A percentile compares a stretch with the other conserved stretches of the same genome.
Conservation (phyloP, 768 basidiomycete genomes). For the Tylopilus balloui region DNA sequence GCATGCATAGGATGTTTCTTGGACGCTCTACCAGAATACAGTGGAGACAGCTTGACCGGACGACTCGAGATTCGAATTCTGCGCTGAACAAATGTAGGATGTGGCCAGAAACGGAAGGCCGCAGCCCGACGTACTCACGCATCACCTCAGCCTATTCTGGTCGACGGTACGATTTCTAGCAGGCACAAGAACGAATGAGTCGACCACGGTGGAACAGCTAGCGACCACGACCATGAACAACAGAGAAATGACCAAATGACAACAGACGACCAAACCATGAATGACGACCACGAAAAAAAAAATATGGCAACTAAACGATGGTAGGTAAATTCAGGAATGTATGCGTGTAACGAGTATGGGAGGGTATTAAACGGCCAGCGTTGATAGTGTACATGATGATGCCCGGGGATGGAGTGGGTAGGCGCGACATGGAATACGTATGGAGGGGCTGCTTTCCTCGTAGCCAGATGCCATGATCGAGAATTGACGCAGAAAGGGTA, state of each 20-base stretch:
- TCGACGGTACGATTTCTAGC: slow-evolving; percentile 5
- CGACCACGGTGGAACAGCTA: slow-evolving; percentile 2
- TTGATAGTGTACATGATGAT: slow-evolving; percentile 13
- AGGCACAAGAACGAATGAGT: slow-evolving; percentile 8
- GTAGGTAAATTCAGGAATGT: slow-evolving; percentile 16
- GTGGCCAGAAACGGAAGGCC: slow-evolving; percentile 6
- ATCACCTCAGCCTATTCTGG: background rate
- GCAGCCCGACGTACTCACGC: background rate
- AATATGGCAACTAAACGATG: slow-evolving; percentile 6
- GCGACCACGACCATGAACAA: slow-evolving; percentile 6
- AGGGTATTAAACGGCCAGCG: slow-evolving; percentile 31
- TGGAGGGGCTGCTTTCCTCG: background rate
- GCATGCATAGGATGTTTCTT: background rate
- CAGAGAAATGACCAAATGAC: slow-evolving; percentile 2
- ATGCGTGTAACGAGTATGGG: slow-evolving; percentile 9
- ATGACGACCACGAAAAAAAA: background rate
- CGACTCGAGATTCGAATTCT: background rate
- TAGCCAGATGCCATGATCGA: background rate
- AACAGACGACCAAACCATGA: background rate
- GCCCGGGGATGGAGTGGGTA: background rate
- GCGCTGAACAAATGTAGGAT: background rate
- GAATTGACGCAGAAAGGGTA: background rate
- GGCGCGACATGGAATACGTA: background rate
- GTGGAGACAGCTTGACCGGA: slow-evolving; percentile 30
- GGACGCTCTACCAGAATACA: slow-evolving; percentile 21